Conservation (phyloP, 345 rosid species). For the Arabis hirsuta region DNA sequence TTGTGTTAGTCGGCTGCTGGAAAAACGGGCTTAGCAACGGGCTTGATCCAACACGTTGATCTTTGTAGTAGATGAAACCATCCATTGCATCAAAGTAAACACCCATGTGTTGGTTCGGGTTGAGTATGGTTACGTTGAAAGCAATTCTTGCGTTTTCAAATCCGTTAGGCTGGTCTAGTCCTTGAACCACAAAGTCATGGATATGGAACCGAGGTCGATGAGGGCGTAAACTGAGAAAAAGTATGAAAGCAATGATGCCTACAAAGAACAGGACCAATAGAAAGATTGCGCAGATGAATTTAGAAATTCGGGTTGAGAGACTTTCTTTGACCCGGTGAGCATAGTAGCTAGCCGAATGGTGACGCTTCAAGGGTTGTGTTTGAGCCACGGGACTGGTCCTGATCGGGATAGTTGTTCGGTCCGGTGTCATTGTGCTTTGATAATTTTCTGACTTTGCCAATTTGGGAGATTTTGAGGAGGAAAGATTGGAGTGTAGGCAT, state of each 20-base stretch:
- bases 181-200: conserved; percentile 56
- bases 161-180: conserved; percentile 57
- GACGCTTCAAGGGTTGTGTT: conserved; percentile 44
- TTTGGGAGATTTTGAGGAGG: conserved; percentile 24
- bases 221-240: conserved; percentile 87
- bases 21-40: conserved; percentile 51
- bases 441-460: not conserved
- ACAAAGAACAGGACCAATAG: conserved; percentile 53
- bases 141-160: conserved; percentile 60
- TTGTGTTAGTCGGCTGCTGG: conserved; percentile 79
- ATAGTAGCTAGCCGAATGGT: conserved; percentile 56
- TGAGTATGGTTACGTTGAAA: conserved; percentile 70
- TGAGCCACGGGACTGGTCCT: conserved; percentile 9
- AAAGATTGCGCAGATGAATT: conserved; percentile 59
- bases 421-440: conserved; percentile 32
- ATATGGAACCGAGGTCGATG: conserved; percentile 77
- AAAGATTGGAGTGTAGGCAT: conserved; percentile 9
- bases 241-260: conserved; percentile 61
- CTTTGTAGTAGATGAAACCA: conserved; percentile 64
- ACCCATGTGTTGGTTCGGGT: conserved; percentile 72
- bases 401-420: conserved; percentile 40
- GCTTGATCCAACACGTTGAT: conserved; percentile 59
- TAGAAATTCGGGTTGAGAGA: conserved; percentile 67
- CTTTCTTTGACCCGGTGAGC: conserved; percentile 69
- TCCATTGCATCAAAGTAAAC: conserved; percentile 59